Percentiles rank a stretch among this genome's conserved stretches.
phyloP scores from a whole-genome alignment of 345 rosid species.

The Eutrema yunnanense region DNA sequence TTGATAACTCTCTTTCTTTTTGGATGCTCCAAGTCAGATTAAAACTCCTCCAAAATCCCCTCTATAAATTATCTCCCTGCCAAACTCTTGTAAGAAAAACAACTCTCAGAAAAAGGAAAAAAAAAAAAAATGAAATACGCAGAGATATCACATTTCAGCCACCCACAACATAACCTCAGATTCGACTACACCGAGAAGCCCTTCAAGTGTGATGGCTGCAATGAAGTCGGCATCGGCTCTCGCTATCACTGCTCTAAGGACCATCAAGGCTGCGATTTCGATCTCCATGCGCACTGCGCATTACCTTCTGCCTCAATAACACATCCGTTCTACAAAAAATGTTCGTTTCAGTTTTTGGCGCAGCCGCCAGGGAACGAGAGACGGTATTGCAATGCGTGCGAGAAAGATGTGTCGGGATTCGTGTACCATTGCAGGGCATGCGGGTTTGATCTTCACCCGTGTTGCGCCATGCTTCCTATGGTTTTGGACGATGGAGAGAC shows the following conservation, averaged over 20 bases:
- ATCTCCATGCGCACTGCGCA: conserved; percentile 86
- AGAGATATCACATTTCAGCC: conserved; percentile 73
- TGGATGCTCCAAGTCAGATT: conserved; percentile 18
- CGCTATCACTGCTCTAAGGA: conserved; percentile 50
- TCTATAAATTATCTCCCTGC: conserved; percentile 10
- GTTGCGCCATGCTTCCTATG: conserved; percentile 89
- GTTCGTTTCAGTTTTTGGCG: conserved; percentile 66
- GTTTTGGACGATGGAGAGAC: conserved; percentile 72
- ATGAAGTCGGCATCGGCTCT: conserved; percentile 85
- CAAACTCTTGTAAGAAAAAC: background rate
- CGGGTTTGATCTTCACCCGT: conserved; percentile 91
- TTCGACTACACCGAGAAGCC: conserved; percentile 62
- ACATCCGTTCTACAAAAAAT: conserved; percentile 88
- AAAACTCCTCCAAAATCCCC: conserved; percentile 5
- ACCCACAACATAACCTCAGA: conserved; percentile 63
- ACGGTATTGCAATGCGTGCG: conserved; percentile 80
- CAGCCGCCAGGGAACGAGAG: conserved; percentile 55
- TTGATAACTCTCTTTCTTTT: conserved; percentile 12
- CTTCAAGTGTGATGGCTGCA: conserved; percentile 94
- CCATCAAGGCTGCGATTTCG: conserved; percentile 45
- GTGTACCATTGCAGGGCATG: conserved; percentile 76
- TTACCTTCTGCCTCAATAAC: conserved; percentile 35
- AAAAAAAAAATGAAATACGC: conserved; percentile 48
- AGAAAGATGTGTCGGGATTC: conserved; percentile 65
- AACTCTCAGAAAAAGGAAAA: background rate